Evolutionary conservation across 2,329 filamentous ascomycete genomes (phyloP).

Genomic region (Ilyonectria sp.): DNA sequence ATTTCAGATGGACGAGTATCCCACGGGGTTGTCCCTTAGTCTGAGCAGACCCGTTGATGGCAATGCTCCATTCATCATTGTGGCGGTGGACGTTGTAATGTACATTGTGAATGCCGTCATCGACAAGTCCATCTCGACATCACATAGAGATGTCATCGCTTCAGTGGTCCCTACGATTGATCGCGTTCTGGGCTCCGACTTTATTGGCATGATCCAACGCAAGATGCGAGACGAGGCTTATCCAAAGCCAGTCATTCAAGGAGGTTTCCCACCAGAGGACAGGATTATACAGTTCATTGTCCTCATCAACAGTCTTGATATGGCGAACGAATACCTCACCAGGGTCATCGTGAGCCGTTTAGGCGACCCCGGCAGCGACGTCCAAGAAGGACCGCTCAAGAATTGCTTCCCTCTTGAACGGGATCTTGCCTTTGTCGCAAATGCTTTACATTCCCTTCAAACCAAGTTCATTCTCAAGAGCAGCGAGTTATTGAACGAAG

Average conservation of each 20-base stretch:
- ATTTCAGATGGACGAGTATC: constrained; percentile 94
- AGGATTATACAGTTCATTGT: constrained; percentile 92
- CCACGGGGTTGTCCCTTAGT: constrained; percentile 83
- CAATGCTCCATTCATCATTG: constrained; percentile 91
- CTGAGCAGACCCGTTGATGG: constrained; percentile 79
- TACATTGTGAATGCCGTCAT: constrained; percentile 97
- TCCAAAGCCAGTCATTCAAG: constrained; percentile 83
- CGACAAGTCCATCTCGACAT: constrained; percentile 88
- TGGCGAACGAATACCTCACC: constrained; percentile 90
- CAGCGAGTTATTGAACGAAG: constrained; percentile 85
- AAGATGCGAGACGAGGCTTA: constrained; percentile 98
- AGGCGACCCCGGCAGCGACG: constrained; percentile 55
- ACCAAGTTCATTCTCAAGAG: constrained; percentile 83
- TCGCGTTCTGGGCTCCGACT: constrained; percentile 88
- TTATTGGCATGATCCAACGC: constrained; percentile 95
- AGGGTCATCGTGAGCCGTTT: constrained; percentile 85
- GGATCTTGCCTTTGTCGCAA: constrained; percentile 79
- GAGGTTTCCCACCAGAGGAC: constrained; percentile 88
- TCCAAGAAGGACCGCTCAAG: constrained; percentile 63
- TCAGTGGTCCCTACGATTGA: constrained; percentile 85
- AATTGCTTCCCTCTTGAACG: constrained; percentile 85
- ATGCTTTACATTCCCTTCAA: constrained; percentile 78
- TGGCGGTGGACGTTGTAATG: constrained; percentile 98
- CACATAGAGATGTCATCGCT: constrained; percentile 83
- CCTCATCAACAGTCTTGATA: constrained; percentile 94